A percentile compares a stretch with the other conserved stretches of the same genome.
Conservation (phyloP, 2,329 filamentous ascomycete genomes). For the Helotiales sp. region DNA sequence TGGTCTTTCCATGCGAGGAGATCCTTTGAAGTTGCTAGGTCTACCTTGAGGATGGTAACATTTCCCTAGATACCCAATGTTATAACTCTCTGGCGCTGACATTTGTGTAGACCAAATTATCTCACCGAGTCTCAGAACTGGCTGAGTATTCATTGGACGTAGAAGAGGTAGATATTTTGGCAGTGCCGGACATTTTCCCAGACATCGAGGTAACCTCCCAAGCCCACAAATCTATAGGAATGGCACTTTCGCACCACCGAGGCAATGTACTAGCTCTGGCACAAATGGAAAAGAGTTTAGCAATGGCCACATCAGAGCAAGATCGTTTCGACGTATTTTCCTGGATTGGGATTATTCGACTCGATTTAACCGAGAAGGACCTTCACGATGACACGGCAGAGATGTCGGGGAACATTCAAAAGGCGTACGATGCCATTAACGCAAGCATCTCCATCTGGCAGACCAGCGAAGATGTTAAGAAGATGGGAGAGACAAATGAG, state of each 20-base stretch:
- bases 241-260: neutral
- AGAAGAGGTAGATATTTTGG: neutral
- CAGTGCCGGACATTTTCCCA: neutral
- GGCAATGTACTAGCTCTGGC: neutral
- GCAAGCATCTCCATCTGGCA: neutral
- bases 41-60: neutral
- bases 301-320: neutral
- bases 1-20: neutral
- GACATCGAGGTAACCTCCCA: neutral
- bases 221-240: slow-evolving; percentile 3
- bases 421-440: neutral
- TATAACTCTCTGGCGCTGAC: neutral
- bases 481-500: neutral
- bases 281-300: neutral
- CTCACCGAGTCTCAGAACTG: neutral
- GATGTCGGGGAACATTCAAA: neutral
- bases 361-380: neutral
- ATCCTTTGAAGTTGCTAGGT: neutral
- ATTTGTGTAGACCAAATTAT: neutral
- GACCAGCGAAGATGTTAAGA: neutral
- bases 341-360: neutral
- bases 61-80: too few species aligned
- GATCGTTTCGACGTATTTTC: neutral
- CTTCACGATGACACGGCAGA: neutral
- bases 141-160: neutral